These are phyloP conservation scores for Fonsecaea pugnacius DNA, from an alignment of 2,329 filamentous ascomycete species.

Conservation along the genomic window DNA sequence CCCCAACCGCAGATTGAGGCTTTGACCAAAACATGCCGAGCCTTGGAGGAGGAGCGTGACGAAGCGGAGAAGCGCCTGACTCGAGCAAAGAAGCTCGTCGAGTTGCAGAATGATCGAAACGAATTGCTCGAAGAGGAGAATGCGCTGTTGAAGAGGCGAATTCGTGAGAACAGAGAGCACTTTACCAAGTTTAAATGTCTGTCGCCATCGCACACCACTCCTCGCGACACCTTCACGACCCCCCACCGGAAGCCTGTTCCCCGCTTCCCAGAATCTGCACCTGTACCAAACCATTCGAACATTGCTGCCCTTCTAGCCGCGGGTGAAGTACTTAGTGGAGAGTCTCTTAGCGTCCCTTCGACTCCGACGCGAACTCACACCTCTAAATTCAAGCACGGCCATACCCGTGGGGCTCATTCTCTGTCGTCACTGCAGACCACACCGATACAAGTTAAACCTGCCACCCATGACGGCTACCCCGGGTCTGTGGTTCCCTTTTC, in stretches of 20 bases:
- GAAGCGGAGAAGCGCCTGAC: constrained; percentile 66
- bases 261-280: constrained; percentile 44
- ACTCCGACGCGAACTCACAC: constrained; percentile 63
- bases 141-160: constrained; percentile 75
- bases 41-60: constrained; percentile 62
- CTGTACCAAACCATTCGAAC: constrained; percentile 48
- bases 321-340: constrained; percentile 76
- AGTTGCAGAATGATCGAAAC: constrained; percentile 76
- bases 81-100: constrained; percentile 76
- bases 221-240: constrained; percentile 56
- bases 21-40: constrained; percentile 64
- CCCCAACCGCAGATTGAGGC: constrained; percentile 63
- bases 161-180: constrained; percentile 87
- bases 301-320: constrained; percentile 77
- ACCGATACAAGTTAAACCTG: constrained; percentile 61
- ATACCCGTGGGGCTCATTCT: constrained; percentile 77
- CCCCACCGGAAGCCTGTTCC: constrained; percentile 48
- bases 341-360: constrained; percentile 73
- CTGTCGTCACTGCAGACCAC: constrained; percentile 83
- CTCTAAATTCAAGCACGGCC: constrained; percentile 61
- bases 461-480: constrained; percentile 49
- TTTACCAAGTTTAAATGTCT: constrained; percentile 66
- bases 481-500: constrained; percentile 37
- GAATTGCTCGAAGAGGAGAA: constrained; percentile 74
- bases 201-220: constrained; percentile 65